Evolutionary conservation across 73 alveolate genomes (phyloP).

Genomic region (Tetrahymena elliotti): DNA sequence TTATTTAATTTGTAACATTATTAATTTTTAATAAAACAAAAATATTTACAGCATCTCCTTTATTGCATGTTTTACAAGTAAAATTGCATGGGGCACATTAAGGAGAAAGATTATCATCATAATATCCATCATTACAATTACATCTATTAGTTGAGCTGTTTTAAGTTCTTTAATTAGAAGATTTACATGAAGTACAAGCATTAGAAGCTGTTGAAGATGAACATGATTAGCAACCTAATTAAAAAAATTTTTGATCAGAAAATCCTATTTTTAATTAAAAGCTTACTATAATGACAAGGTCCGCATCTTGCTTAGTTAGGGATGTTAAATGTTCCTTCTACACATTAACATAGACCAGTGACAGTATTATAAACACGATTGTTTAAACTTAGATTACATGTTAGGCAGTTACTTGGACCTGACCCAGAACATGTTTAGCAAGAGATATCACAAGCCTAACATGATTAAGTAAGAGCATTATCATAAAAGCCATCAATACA

Average conservation of each 20-base stretch:
- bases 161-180: not conserved
- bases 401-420: not conserved
- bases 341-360: not conserved
- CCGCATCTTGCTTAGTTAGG: not conserved
- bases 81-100: not conserved
- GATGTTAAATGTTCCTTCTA: not conserved
- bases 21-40: not conserved
- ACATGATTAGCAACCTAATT: not conserved
- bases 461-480: not conserved
- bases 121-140: not conserved
- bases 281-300: not conserved
- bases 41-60: not conserved
- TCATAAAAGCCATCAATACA: not conserved
- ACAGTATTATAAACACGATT: not conserved
- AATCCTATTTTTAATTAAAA: not conserved
- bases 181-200: not conserved
- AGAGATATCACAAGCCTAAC: not conserved
- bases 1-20: not conserved
- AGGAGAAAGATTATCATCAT: not conserved
- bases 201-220: not conserved
- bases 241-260: too few species aligned
- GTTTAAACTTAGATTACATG: not conserved
- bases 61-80: not conserved
- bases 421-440: not conserved
- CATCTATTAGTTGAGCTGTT: not conserved